Evolutionary conservation across 2,329 filamentous ascomycete genomes (phyloP).

Genomic region (Helicocarpus griseus): DNA sequence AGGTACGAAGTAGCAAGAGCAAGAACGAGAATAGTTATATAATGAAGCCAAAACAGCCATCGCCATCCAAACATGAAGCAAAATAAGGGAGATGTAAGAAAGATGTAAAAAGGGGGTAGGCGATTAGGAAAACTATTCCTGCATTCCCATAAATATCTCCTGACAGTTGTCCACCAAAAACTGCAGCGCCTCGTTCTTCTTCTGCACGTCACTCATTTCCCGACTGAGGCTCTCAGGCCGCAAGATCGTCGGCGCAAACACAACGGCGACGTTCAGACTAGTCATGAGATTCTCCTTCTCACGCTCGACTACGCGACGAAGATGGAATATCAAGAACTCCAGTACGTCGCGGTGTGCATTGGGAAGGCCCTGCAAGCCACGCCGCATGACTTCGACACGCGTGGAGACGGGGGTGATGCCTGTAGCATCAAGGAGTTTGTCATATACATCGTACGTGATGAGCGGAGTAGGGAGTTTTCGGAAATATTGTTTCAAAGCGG

Average conservation of each 20-base stretch:
- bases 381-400: slow-evolving; percentile 60
- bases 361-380: slow-evolving; percentile 68
- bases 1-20: background rate
- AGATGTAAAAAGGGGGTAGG: background rate
- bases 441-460: slow-evolving; percentile 87
- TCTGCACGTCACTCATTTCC: slow-evolving; percentile 92
- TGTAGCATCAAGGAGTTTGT: slow-evolving; percentile 63
- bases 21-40: background rate
- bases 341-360: slow-evolving; percentile 78
- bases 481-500: slow-evolving; percentile 95
- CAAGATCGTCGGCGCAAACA: slow-evolving; percentile 98
- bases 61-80: background rate
- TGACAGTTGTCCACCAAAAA: slow-evolving; percentile 87
- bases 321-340: slow-evolving; percentile 88
- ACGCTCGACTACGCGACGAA: slow-evolving; percentile 72
- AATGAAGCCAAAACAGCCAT: background rate
- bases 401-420: slow-evolving; percentile 57
- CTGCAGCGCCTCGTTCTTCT: slow-evolving; percentile 85
- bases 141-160: slow-evolving; percentile 56
- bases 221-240: slow-evolving; percentile 78
- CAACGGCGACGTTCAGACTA: slow-evolving; percentile 87
- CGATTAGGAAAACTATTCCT: slow-evolving; percentile 14
- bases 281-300: slow-evolving; percentile 92
- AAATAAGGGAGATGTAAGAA: background rate
- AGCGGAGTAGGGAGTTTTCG: slow-evolving; percentile 81